Conservation (phyloP, 768 basidiomycete species). For the Goffeauzyma gilvescens region DNA sequence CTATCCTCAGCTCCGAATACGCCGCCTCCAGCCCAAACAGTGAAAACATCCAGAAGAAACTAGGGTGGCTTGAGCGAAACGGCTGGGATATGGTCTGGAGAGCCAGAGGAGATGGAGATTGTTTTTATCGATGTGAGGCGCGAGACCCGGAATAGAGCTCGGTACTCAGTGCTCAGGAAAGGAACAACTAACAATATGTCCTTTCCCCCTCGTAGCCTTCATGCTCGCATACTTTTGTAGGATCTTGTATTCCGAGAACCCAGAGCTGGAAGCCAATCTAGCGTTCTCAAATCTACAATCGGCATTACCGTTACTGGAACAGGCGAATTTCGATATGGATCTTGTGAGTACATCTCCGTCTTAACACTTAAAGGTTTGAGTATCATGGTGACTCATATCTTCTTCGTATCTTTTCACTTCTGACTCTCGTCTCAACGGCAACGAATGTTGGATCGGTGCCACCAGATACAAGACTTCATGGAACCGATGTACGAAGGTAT, state of each 20-base stretch:
- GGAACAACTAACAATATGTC: neutral
- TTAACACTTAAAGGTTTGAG: neutral
- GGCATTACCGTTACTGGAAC: slow-evolving; percentile 39
- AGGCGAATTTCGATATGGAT: slow-evolving; percentile 45
- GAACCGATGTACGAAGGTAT: slow-evolving; percentile 43
- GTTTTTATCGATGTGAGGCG: slow-evolving; percentile 79
- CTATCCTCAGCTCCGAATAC: slow-evolving; percentile 27
- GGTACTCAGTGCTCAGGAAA: neutral
- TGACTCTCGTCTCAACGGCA: neutral
- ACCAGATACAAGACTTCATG: slow-evolving; percentile 43
- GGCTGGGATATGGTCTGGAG: slow-evolving; percentile 53
- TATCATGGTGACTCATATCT: slow-evolving; percentile 14
- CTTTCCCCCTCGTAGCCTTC: no score
- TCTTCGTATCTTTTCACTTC: slow-evolving; percentile 4
- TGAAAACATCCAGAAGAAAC: slow-evolving; percentile 46
- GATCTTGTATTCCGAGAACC: slow-evolving; percentile 40
- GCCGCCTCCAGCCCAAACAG: slow-evolving; percentile 12
- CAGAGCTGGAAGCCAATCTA: slow-evolving; percentile 37
- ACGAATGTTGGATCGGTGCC: neutral
- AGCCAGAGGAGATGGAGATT: slow-evolving; percentile 57
- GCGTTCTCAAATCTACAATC: slow-evolving; percentile 41
- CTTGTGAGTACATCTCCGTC: slow-evolving; percentile 39
- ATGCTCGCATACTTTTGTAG: slow-evolving; percentile 63
- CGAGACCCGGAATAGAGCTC: neutral
- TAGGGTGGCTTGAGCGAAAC: slow-evolving; percentile 46